These are phyloP conservation scores for Kitagawia praeruptora DNA, from an alignment of 129 eudicot species.

Conservation along the genomic window DNA sequence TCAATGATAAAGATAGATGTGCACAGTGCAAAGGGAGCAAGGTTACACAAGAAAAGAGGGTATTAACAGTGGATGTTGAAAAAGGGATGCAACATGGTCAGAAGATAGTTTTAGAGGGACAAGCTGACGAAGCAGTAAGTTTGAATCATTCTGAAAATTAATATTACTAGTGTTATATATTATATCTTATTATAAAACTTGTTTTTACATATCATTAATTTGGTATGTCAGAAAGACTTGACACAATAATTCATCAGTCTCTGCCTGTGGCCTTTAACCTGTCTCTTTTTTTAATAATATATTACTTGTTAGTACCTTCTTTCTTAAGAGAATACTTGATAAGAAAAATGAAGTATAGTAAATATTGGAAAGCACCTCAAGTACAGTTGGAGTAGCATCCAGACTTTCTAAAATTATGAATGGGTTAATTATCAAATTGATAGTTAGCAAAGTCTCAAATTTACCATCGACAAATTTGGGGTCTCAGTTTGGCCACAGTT, in stretches of 20 bases:
- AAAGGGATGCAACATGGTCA: conserved; percentile 78
- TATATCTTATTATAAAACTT: neutral
- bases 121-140: conserved; percentile 84
- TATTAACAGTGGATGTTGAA: conserved; percentile 61
- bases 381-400: neutral
- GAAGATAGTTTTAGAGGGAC: conserved; percentile 50
- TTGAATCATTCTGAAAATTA: neutral
- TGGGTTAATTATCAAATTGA: too few relatives aligned
- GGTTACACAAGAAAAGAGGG: conserved; percentile 62
- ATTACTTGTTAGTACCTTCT: neutral
- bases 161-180: neutral
- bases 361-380: neutral
- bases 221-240: too few relatives aligned
- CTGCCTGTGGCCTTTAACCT: neutral
- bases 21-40: conserved; percentile 70
- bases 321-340: neutral
- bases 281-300: neutral
- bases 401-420: neutral
- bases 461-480: too few relatives aligned
- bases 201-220: too few relatives aligned
- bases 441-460: too few relatives aligned
- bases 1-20: conserved; percentile 61
- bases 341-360: neutral
- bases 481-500: too few relatives aligned
- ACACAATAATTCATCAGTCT: neutral